These are phyloP conservation scores for Apiotrichum gamsii DNA, from an alignment of 1,284 basidiomycete species.

Conservation along the genomic window DNA sequence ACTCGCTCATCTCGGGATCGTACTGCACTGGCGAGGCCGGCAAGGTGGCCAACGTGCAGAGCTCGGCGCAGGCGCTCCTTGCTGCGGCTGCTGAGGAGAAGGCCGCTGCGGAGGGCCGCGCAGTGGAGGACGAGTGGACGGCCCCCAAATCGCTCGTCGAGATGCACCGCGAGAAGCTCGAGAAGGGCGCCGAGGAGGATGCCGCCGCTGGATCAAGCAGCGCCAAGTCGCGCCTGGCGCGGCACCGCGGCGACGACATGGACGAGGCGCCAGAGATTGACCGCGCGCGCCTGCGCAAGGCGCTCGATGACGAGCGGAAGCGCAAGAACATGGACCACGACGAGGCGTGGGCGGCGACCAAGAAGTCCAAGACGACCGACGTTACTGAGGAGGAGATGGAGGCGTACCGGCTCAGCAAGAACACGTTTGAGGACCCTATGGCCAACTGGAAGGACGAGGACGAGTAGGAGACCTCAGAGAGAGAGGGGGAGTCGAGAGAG, in stretches of 20 bases:
- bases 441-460: slow-evolving; percentile 44
- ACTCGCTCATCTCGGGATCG: slow-evolving; percentile 74
- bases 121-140: slow-evolving; percentile 16
- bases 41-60: slow-evolving; percentile 67
- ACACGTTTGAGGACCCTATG: slow-evolving; percentile 48
- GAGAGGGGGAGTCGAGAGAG: no score
- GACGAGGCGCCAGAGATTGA: slow-evolving; percentile 63
- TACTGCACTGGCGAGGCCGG: slow-evolving; percentile 90
- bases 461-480: no score
- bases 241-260: slow-evolving; percentile 59
- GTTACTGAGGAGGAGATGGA: slow-evolving; percentile 88
- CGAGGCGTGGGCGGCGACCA: slow-evolving; percentile 48
- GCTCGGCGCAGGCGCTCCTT: slow-evolving; percentile 64
- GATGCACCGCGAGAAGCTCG: slow-evolving; percentile 37
- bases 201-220: slow-evolving; percentile 41
- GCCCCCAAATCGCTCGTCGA: slow-evolving; percentile 41
- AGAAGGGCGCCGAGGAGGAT: slow-evolving; percentile 30
- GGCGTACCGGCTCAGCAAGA: slow-evolving; percentile 44
- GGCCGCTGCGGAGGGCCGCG: no score
- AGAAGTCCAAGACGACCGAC: slow-evolving; percentile 55
- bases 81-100: slow-evolving; percentile 39
- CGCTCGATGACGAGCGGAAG: slow-evolving; percentile 73
- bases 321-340: slow-evolving; percentile 57
- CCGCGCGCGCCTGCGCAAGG: slow-evolving; percentile 60
- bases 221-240: slow-evolving; percentile 22